Base-by-base conservation (phyloP, 1,284 basidiomycete genomes). In the Apiotrichum laibachii region DNA sequence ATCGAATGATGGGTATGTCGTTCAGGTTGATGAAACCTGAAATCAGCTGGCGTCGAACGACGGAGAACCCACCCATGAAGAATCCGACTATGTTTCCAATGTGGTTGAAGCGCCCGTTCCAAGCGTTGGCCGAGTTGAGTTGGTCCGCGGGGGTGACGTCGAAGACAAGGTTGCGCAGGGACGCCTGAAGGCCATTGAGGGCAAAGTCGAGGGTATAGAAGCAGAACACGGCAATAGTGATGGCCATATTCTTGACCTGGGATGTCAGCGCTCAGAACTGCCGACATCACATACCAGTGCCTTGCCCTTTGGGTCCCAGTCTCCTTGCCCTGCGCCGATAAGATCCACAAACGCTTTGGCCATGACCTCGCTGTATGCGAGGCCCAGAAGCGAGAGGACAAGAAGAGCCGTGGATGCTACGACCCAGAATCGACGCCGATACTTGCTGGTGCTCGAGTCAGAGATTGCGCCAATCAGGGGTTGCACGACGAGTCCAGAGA, bases 181-280 rank as follows among this genome's bases (percentile, higher is more conserved):
- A 92, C 1, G 92, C 93, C 83, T 97, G 93, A 47, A 97, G 80
- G 4, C 77, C 83, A 74, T 99, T 99, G 61, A 99, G 83, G 10
- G 91, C 90, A 75, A 98, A 98, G 76, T 98, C 95, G 31, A 98
- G 82, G 52, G 94, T 77, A 77, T 95, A 98, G 77, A 99, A 98
- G 1, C 89, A 88, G 15, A 88, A 80, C n/a, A 99, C 85, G 2
- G 93, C 93, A 53, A 98, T 85, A 37, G 81, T 84, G 61, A 96
- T 94, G 12, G 90, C 85, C 18, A 84, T 86, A 63, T 82, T 84
- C 49, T 82, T 79, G 18, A 85, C 86, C 89, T 92, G 60, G 5
- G 42, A 26, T 8, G 45, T 56, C 40, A 57, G 53, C 2, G 8
- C 35, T 21, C 15, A 39, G 40, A 26, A 19, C 19, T 5, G 26